Conservation (phyloP, 345 rosid species). For the Heritiera littoralis region DNA sequence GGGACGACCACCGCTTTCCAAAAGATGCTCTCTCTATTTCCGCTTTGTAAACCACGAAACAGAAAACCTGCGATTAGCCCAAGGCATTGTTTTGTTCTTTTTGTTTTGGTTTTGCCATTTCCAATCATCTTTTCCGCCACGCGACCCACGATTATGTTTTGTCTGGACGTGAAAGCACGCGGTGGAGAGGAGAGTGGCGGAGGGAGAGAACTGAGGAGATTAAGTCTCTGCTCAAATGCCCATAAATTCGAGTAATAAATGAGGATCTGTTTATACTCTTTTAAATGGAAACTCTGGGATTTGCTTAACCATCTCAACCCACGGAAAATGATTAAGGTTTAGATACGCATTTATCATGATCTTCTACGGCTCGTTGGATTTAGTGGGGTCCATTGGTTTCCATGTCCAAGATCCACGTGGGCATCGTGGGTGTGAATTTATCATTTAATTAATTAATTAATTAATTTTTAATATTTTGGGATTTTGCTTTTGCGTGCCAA, state of each 20-base stretch:
- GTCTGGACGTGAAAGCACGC: constrained; percentile 16
- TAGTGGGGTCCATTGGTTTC: constrained; percentile 51
- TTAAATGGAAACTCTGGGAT: constrained; percentile 40
- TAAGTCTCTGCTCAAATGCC: constrained; percentile 30
- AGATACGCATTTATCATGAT: constrained; percentile 43
- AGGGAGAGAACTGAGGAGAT: neutral
- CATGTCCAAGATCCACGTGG: constrained; percentile 55
- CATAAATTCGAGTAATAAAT: constrained; percentile 39
- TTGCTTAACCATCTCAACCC: constrained; percentile 37
- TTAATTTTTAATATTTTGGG: neutral
- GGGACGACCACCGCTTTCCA: constrained; percentile 88
- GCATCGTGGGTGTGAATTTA: constrained; percentile 1
- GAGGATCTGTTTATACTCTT: constrained; percentile 34
- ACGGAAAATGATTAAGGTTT: constrained; percentile 7
- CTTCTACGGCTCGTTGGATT: constrained; percentile 74
- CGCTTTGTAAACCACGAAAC: constrained; percentile 48
- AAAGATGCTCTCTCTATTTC: constrained; percentile 59
- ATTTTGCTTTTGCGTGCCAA: constrained; percentile 23
- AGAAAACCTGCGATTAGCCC: constrained; percentile 45
- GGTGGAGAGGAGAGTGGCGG: constrained; percentile 5
- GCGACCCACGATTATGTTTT: constrained; percentile 23
- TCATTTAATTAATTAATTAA: too few species aligned
- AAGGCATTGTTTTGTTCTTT: constrained; percentile 27
- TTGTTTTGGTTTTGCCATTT: constrained; percentile 30
- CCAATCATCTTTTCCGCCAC: constrained; percentile 38